A percentile compares a stretch with the other conserved stretches of the same genome.
Conservation (phyloP, 2,329 filamentous ascomycete species). For the Ophioceras dolichostomum region DNA sequence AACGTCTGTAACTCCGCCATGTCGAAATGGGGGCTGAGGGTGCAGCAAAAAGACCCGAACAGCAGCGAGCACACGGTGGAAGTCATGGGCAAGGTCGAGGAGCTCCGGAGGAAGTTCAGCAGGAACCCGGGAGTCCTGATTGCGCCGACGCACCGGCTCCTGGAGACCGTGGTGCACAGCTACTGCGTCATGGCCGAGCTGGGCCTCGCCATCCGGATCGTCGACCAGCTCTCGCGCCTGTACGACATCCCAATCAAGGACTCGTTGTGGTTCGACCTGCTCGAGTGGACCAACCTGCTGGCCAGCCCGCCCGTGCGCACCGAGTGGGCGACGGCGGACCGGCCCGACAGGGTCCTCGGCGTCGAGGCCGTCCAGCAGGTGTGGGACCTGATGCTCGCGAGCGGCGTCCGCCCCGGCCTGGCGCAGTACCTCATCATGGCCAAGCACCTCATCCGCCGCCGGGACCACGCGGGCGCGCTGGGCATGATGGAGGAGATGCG, state of each 20-base stretch:
- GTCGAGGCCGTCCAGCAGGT: constrained; percentile 34
- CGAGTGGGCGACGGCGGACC: constrained; percentile 22
- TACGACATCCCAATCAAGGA: constrained; percentile 46
- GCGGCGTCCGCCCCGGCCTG: constrained; percentile 43
- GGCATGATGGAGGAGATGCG: constrained; percentile 15
- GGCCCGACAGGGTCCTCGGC: constrained; percentile 21
- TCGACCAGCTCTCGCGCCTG: constrained; percentile 48
- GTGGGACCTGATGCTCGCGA: constrained; percentile 47
- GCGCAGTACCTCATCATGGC: constrained; percentile 37
- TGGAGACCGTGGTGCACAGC: constrained; percentile 55
- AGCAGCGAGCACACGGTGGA: neutral
- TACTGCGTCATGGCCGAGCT: constrained; percentile 58
- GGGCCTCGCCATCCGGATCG: constrained; percentile 39
- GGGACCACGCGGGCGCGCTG: constrained; percentile 8
- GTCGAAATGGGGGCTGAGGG: too few species aligned
- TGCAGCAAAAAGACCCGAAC: too few species aligned
- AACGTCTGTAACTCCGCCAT: too few species aligned
- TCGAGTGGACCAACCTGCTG: constrained; percentile 55
- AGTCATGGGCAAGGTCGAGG: neutral
- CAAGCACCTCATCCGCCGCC: constrained; percentile 20
- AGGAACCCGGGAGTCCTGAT: constrained; percentile 33
- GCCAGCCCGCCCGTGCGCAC: constrained; percentile 22
- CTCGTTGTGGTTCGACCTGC: constrained; percentile 51
- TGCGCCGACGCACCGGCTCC: constrained; percentile 43
- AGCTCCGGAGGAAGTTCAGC: neutral